Evolutionary conservation across 345 rosid genomes (phyloP).

Genomic region (Citrus trifoliata): DNA sequence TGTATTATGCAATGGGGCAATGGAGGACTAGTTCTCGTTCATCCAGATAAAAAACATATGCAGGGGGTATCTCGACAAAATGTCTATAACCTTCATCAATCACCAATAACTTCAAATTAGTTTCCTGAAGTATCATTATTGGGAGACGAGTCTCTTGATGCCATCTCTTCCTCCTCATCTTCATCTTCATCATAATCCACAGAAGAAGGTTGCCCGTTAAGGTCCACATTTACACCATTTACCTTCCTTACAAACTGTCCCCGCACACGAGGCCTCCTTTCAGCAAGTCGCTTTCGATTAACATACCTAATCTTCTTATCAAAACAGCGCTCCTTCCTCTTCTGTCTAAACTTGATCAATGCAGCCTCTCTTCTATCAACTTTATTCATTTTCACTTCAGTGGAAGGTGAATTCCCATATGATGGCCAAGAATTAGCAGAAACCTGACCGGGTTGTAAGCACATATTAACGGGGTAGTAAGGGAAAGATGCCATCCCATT

Average conservation of each 20-base stretch:
- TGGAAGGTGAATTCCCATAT: constrained; percentile 48
- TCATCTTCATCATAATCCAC: constrained; percentile 77
- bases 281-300: constrained; percentile 88
- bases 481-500: constrained; percentile 67
- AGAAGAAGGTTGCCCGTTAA: constrained; percentile 74
- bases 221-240: constrained; percentile 78
- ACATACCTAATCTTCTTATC: constrained; percentile 95
- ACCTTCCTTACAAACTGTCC: constrained; percentile 96
- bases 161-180: constrained; percentile 66
- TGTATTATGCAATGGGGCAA: neutral
- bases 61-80: neutral
- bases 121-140: constrained; percentile 51
- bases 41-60: neutral
- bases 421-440: constrained; percentile 61
- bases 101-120: constrained; percentile 10
- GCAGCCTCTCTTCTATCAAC: constrained; percentile 93
- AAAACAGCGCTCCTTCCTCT: constrained; percentile 90
- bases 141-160: constrained; percentile 58
- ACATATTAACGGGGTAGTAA: constrained; percentile 60
- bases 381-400: constrained; percentile 53
- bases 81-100: constrained; percentile 2
- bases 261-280: constrained; percentile 94
- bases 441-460: constrained; percentile 67
- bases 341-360: constrained; percentile 83
- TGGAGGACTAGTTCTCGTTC: neutral